phyloP scores from a whole-genome alignment of 2,329 filamentous ascomycete genomes.

The Anisogramma anomala region DNA sequence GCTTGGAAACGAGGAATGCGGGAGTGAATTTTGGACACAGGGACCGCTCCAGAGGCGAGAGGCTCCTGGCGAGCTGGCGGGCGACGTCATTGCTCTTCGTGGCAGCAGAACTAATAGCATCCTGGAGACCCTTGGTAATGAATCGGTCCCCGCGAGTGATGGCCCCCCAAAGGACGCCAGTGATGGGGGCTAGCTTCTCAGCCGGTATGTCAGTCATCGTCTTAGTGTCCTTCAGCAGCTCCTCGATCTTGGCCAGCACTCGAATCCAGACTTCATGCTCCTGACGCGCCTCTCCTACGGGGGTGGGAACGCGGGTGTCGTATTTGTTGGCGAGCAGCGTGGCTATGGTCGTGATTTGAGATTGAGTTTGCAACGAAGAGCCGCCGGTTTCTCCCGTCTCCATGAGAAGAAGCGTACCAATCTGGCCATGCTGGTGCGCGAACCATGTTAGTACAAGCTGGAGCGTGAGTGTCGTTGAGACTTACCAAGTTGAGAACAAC shows the following conservation, averaged over 20 bases:
- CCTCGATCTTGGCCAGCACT: conserved; percentile 3
- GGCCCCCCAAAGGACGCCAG: conserved; percentile 7
- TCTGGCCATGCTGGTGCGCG: not conserved
- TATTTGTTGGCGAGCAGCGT: conserved; percentile 13
- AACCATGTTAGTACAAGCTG: not conserved
- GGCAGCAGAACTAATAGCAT: conserved; percentile 5
- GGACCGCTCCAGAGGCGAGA: conserved; percentile 20
- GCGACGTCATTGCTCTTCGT: conserved; percentile 25
- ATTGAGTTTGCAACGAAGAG: not conserved
- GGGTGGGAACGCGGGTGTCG: not conserved
- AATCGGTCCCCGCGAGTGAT: conserved; percentile 7
- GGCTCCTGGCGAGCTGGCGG: conserved; percentile 30
- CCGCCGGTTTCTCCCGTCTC: not conserved
- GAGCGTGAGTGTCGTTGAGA: not conserved
- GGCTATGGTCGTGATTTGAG: conserved; percentile 3
- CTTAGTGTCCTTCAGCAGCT: not conserved
- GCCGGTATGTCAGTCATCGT: conserved; percentile 1
- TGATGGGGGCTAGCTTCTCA: conserved; percentile 4
- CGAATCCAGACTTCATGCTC: conserved; percentile 1
- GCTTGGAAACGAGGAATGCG: conserved; percentile 7
- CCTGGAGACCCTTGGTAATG: conserved; percentile 4
- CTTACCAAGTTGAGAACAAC: conserved; percentile 7
- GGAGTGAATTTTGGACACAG: conserved; percentile 2
- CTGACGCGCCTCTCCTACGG: not conserved
- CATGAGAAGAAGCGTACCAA: conserved; percentile 1